A percentile compares a stretch with the other conserved stretches of the same genome.
phyloP scores from a whole-genome alignment of 2,329 filamentous ascomycete species.

The Colletotrichum phormii region DNA sequence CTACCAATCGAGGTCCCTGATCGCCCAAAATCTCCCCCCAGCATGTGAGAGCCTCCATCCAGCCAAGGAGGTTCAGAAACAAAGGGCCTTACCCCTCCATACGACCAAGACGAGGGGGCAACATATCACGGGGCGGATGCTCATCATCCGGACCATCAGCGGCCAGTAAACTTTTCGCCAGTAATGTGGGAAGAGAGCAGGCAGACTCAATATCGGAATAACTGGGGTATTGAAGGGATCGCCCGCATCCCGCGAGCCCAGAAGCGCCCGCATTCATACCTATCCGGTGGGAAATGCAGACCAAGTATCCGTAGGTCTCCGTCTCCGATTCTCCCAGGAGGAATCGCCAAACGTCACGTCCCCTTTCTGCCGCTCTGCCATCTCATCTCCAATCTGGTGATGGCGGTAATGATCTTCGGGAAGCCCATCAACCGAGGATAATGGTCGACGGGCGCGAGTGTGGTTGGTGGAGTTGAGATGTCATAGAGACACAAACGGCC shows the following conservation, averaged over 20 bases:
- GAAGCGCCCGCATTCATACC: slow-evolving; percentile 17
- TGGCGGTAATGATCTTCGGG: slow-evolving; percentile 25
- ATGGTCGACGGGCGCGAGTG: background rate
- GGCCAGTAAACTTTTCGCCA: slow-evolving; percentile 3
- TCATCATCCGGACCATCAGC: slow-evolving; percentile 19
- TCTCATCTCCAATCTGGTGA: slow-evolving; percentile 18
- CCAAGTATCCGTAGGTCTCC: background rate
- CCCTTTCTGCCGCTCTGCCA: slow-evolving; percentile 22
- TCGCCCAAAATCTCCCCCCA: background rate
- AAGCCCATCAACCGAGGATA: slow-evolving; percentile 25
- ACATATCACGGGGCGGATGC: slow-evolving; percentile 20
- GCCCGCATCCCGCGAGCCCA: slow-evolving; percentile 8
- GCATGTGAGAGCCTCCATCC: background rate
- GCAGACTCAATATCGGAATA: background rate
- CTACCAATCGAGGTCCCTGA: slow-evolving; percentile 8
- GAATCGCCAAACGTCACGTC: slow-evolving; percentile 5
- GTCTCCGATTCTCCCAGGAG: slow-evolving; percentile 1
- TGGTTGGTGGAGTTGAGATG: slow-evolving; percentile 24
- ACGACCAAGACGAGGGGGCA: slow-evolving; percentile 10
- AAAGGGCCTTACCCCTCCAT: slow-evolving; percentile 1
- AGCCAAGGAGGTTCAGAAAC: slow-evolving; percentile 21
- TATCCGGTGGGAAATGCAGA: slow-evolving; percentile 10
- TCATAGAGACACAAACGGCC: slow-evolving; percentile 13
- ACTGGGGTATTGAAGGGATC: slow-evolving; percentile 19
- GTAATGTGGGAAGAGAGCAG: background rate